A percentile compares a stretch with the other conserved stretches of the same genome.
phyloP scores from a whole-genome alignment of 179 eudicot species.

The Spergularia azorica region DNA sequence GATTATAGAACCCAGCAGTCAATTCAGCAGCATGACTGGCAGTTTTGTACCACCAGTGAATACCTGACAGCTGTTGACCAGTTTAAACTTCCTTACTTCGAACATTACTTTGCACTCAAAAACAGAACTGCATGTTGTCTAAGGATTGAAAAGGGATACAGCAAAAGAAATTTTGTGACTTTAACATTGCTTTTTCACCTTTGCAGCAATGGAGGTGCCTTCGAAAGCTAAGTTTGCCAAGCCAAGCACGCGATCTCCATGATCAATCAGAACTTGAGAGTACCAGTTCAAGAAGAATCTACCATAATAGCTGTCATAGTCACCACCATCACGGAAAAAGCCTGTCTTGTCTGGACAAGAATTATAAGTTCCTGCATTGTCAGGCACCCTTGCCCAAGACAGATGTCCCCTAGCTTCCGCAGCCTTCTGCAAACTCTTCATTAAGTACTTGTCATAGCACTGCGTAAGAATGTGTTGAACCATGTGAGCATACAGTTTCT shows the following conservation, averaged over 20 bases:
- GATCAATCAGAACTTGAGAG: constrained; percentile 62
- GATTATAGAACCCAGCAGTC: constrained; percentile 80
- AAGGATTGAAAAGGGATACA: no score
- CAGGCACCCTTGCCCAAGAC: constrained; percentile 73
- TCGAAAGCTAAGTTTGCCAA: constrained; percentile 79
- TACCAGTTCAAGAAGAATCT: constrained; percentile 87
- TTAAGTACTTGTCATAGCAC: constrained; percentile 81
- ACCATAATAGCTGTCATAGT: constrained; percentile 77
- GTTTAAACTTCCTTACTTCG: constrained; percentile 7
- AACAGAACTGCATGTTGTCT: no score
- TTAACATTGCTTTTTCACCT: constrained; percentile 47
- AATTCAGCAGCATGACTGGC: constrained; percentile 89
- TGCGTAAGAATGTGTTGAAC: constrained; percentile 25
- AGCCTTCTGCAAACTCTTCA: constrained; percentile 61
- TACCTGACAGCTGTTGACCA: constrained; percentile 65
- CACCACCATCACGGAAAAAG: constrained; percentile 86
- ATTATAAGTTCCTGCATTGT: constrained; percentile 79
- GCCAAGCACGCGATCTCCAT: constrained; percentile 72
- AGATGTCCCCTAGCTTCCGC: constrained; percentile 75
- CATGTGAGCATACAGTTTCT: neutral
- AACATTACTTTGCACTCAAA: neutral
- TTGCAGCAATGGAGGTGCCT: constrained; percentile 68
- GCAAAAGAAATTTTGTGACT: neutral
- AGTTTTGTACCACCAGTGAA: constrained; percentile 90
- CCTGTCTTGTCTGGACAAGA: constrained; percentile 65